Conservation (phyloP, 1,139 yeast genomes). For the Hanseniaspora sp. region DNA sequence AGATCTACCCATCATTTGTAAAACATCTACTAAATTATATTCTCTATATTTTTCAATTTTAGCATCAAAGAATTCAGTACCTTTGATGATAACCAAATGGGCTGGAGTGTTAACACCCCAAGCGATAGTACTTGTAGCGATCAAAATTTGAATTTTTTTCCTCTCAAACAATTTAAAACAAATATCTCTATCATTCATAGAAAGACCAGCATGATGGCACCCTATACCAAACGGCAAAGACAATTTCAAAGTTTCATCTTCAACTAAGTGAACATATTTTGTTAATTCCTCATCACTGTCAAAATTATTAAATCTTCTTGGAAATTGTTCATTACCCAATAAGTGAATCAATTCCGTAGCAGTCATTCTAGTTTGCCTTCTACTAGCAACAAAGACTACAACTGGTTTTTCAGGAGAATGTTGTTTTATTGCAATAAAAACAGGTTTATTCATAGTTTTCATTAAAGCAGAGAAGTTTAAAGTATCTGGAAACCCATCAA, state of each 20-base stretch:
- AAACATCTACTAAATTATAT: constrained; percentile 63
- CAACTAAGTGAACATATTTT: constrained; percentile 51
- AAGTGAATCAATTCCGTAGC: constrained; percentile 85
- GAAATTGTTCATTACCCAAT: constrained; percentile 91
- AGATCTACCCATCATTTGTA: constrained; percentile 61
- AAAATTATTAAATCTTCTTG: constrained; percentile 74
- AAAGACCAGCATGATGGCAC: constrained; percentile 93
- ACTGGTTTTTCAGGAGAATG: constrained; percentile 93
- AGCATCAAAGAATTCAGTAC: constrained; percentile 41
- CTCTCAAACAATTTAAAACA: constrained; percentile 77
- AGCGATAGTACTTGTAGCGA: constrained; percentile 90
- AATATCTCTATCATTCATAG: constrained; percentile 76
- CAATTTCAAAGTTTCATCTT: constrained; percentile 77
- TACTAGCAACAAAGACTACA: constrained; percentile 86
- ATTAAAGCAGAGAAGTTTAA: constrained; percentile 88
- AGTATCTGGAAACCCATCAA: constrained; percentile 94
- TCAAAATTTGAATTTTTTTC: constrained; percentile 75
- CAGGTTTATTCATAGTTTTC: constrained; percentile 98
- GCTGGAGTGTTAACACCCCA: constrained; percentile 57
- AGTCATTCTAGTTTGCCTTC: constrained; percentile 92
- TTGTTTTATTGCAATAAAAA: constrained; percentile 89
- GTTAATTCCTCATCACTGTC: constrained; percentile 58
- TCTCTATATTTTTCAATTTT: constrained; percentile 44
- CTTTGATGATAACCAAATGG: constrained; percentile 47
- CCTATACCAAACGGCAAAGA: constrained; percentile 94